Conservation (phyloP, 345 rosid genomes). For the Populus euphratica region DNA sequence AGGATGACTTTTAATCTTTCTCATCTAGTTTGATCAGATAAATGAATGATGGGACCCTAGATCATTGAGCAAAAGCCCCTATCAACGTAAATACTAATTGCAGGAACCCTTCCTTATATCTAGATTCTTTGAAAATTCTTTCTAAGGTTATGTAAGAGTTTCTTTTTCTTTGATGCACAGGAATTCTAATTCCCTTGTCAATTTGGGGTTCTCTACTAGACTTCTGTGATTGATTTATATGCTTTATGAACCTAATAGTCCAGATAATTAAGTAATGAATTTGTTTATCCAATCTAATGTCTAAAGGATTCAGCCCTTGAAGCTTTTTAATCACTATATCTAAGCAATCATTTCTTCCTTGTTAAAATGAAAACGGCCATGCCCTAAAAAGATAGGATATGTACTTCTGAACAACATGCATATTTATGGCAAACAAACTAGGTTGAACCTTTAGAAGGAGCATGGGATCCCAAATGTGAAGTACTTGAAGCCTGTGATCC, state of each 20-base stretch:
- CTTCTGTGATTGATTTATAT: neutral
- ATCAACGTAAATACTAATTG: neutral
- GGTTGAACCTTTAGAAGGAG: conserved; percentile 57
- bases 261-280: neutral
- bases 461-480: conserved; percentile 50
- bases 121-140: neutral
- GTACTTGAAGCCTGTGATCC: conserved; percentile 45
- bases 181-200: neutral
- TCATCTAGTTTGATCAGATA: neutral
- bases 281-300: neutral
- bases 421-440: neutral
- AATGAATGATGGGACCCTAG: neutral
- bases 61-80: neutral
- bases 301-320: neutral
- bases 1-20: no score
- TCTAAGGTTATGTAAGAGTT: neutral
- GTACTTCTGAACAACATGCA: neutral
- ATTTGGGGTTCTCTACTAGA: neutral
- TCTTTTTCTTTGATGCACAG: neutral
- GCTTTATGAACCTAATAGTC: neutral
- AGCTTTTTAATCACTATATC: neutral
- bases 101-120: neutral
- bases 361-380: neutral
- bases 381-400: neutral
- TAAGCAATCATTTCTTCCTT: neutral